These are phyloP conservation scores for Annona squamosa DNA, from an alignment of 164 flowering plant species.

Conservation along the genomic window DNA sequence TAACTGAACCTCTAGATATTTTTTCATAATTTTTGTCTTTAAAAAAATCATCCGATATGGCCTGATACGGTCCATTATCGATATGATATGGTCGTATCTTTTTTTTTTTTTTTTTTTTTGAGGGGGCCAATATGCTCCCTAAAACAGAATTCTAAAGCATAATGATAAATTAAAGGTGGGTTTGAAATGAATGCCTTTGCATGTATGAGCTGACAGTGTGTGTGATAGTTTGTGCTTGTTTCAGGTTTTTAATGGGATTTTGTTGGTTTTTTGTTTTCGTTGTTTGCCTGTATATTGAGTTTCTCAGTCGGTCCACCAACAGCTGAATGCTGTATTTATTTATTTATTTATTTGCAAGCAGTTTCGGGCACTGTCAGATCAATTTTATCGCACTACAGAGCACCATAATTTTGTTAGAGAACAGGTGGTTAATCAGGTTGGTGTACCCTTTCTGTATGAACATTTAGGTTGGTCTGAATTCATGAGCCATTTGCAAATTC, in stretches of 20 bases:
- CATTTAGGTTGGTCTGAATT: neutral
- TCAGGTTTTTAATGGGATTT: too few relatives aligned
- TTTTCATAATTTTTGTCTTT: too few relatives aligned
- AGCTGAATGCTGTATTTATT: neutral
- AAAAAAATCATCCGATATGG: too few relatives aligned
- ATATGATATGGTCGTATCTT: too few relatives aligned
- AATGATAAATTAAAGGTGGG: too few relatives aligned
- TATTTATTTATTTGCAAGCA: conserved; percentile 19
- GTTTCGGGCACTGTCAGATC: conserved; percentile 94
- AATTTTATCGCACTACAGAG: conserved; percentile 71
- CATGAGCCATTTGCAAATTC: neutral
- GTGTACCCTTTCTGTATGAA: neutral
- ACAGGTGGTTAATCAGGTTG: conserved; percentile 70
- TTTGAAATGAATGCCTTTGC: neutral
- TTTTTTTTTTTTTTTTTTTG: too few relatives aligned
- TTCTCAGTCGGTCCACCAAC: neutral
- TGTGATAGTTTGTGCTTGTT: neutral
- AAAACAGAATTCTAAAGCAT: too few relatives aligned
- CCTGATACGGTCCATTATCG: too few relatives aligned
- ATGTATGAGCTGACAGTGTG: neutral
- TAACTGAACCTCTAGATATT: too few relatives aligned
- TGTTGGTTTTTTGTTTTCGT: neutral
- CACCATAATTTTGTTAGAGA: conserved; percentile 78
- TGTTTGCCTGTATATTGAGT: neutral
- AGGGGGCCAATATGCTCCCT: too few relatives aligned